Evolutionary conservation across 1,139 yeast genomes (phyloP).

Genomic region (Pneumocystis carinii): DNA sequence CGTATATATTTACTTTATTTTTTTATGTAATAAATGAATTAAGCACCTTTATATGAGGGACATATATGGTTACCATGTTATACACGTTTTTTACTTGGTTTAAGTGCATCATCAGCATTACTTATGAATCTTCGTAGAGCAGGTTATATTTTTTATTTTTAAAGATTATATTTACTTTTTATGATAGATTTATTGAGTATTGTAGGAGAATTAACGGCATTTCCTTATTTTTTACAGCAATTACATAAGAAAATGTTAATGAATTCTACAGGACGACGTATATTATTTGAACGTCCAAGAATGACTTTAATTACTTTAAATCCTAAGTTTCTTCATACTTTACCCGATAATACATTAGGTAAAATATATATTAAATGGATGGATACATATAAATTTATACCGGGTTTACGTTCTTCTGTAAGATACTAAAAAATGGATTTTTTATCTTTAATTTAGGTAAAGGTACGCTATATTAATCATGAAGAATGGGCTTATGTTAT

Average conservation of each 20-base stretch:
- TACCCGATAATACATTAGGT: slow-evolving; percentile 69
- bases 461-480: slow-evolving; percentile 55
- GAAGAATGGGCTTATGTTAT: slow-evolving; percentile 82
- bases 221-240: slow-evolving; percentile 45
- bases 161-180: no score
- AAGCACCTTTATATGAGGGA: not conserved
- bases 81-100: not conserved
- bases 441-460: slow-evolving; percentile 1
- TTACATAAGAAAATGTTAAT: slow-evolving; percentile 60
- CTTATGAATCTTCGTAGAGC: slow-evolving; percentile 27
- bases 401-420: slow-evolving; percentile 79
- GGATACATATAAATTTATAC: slow-evolving; percentile 75
- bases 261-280: slow-evolving; percentile 61
- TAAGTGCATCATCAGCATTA: not conserved
- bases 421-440: slow-evolving; percentile 19
- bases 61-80: not conserved
- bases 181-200: slow-evolving; percentile 60
- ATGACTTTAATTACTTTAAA: slow-evolving; percentile 61
- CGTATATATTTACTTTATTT: no score
- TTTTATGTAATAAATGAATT: no score
- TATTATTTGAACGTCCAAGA: slow-evolving; percentile 65
- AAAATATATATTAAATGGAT: slow-evolving; percentile 67
- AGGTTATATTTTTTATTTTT: not conserved
- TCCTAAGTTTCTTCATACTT: slow-evolving; percentile 40
- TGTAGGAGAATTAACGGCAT: slow-evolving; percentile 83